phyloP scores from a whole-genome alignment of 441 rosid genomes.

The Rhodomyrtus psidioides region DNA sequence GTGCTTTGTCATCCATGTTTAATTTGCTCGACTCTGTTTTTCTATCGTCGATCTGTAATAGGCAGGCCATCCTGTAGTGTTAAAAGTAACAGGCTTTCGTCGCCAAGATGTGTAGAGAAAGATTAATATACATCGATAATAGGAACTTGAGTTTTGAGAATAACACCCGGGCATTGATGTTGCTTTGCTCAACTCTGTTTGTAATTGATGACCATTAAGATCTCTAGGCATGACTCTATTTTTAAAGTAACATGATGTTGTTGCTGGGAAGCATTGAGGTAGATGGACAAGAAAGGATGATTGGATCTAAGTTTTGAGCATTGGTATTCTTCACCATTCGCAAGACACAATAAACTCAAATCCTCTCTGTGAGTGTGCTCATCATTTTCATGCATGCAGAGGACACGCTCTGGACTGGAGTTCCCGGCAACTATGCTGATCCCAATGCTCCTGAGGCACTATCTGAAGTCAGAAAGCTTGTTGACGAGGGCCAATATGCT shows the following conservation, averaged over 20 bases:
- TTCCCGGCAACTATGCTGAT: conserved; percentile 62
- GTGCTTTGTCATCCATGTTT: background rate
- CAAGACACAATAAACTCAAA: background rate
- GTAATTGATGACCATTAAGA: background rate
- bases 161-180: background rate
- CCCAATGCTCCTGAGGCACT: conserved; percentile 59
- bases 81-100: background rate
- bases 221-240: background rate
- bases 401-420: conserved; percentile 91
- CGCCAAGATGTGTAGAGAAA: background rate
- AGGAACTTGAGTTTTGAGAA: background rate
- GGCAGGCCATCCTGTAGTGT: background rate
- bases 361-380: background rate
- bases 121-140: background rate
- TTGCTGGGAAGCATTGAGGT: background rate
- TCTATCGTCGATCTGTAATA: background rate
- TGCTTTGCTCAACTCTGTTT: background rate
- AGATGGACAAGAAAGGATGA: background rate
- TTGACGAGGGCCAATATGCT: conserved; percentile 43
- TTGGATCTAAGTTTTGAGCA: background rate
- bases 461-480: conserved; percentile 63
- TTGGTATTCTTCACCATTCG: background rate
- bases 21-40: background rate
- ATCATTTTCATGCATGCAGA: conserved; percentile 41
- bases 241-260: background rate